phyloP scores from a whole-genome alignment of 2,329 filamentous ascomycete species.

The Neospermospora avenae region DNA sequence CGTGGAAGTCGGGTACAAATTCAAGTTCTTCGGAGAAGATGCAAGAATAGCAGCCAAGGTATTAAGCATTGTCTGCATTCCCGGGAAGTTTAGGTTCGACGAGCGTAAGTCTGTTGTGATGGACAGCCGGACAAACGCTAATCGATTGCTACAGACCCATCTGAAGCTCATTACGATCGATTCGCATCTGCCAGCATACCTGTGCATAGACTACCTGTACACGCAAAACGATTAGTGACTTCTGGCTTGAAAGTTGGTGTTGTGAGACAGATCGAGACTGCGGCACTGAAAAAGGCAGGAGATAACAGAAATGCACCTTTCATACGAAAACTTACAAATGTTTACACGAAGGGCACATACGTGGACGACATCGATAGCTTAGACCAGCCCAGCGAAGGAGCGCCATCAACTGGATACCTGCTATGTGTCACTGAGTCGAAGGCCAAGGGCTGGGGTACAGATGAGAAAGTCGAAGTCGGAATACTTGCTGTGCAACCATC shows the following conservation, averaged over 20 bases:
- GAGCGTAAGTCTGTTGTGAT: conserved; percentile 57
- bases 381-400: conserved; percentile 52
- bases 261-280: conserved; percentile 90
- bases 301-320: conserved; percentile 94
- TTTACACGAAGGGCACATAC: conserved; percentile 98
- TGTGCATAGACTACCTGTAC: conserved; percentile 84
- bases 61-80: conserved; percentile 92
- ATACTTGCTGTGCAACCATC: conserved; percentile 92
- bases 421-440: conserved; percentile 87
- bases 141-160: conserved; percentile 55
- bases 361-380: conserved; percentile 88
- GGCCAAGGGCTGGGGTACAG: conserved; percentile 75
- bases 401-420: conserved; percentile 74
- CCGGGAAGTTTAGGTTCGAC: conserved; percentile 90
- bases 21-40: conserved; percentile 95
- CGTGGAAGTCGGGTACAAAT: conserved; percentile 97
- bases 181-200: conserved; percentile 97
- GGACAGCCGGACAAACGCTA: conserved; percentile 13
- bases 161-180: conserved; percentile 84
- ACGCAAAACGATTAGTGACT: conserved; percentile 87
- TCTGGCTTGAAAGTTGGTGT: conserved; percentile 96
- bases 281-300: conserved; percentile 89
- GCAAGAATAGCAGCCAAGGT: conserved; percentile 85
- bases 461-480: conserved; percentile 90
- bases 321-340: conserved; percentile 85